Base-by-base conservation (phyloP, 225 moss, liverwort and hornwort species). In the Neckera pumila region DNA sequence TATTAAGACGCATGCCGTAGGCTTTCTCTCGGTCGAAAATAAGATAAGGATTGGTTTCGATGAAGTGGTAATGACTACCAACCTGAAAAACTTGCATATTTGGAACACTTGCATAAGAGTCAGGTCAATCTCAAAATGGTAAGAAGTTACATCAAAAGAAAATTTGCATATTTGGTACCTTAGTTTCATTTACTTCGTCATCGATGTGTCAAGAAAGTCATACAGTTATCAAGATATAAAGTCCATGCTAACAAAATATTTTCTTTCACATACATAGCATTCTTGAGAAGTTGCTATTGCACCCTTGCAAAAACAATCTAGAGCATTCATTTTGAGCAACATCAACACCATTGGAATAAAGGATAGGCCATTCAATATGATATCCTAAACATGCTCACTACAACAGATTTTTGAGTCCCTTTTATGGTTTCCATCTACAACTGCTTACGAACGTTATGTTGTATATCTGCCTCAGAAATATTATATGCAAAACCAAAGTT, bases 51-150 rank as follows among this genome's bases (percentile, higher is more conserved):
- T 97, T 98, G 82, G 96, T 94, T 92, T 98, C 98, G 42, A 98
- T 95, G 86, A 98, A 98, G 91, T 98, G 98, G 71, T 95, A 98
- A 88, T 98, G 98, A 84, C 98, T 98, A 74, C 97, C 97, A 83
- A 98, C 84, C 98, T 98, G 91, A 75, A 82, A 71, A 5, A 81
- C 11, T 86, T 79, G 40, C 69, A 78, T 11, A 78, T 40, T 30
- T 30, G 53, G 23, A 85, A 80, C 31, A 75, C 43, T 67, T 42
- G 87, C 21, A 60, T 42, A 15, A 65, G 33, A 65, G 71, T 16
- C 11, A 26, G 9, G 31, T 43, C 71, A 18, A 71, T 57, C 33
- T 54, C 57, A 72, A 25, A 27, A 23, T 76, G 43, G 59, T 53
- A 81, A 69, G 57, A 43, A 79, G 38, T 3, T 26, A 38, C 19